These are phyloP conservation scores for Candida maris DNA, from an alignment of 805 yeast genomes.

Conservation along the genomic window DNA sequence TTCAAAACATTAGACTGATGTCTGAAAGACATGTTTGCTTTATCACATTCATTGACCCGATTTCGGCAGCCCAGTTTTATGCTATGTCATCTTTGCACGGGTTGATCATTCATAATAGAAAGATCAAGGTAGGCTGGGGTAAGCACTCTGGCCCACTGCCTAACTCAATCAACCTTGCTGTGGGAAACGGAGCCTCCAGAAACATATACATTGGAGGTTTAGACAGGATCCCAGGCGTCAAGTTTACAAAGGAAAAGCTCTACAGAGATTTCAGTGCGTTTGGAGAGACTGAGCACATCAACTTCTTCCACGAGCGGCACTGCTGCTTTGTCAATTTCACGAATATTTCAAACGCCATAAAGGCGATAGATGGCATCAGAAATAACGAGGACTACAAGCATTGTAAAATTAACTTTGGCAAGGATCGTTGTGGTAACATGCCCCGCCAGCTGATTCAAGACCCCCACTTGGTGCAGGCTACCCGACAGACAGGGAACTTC, in stretches of 20 bases:
- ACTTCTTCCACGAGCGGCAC: slow-evolving; percentile 74
- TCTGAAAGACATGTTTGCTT: slow-evolving; percentile 89
- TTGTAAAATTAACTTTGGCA: slow-evolving; percentile 86
- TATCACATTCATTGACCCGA: slow-evolving; percentile 92
- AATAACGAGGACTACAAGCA: slow-evolving; percentile 64
- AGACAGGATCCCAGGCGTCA: slow-evolving; percentile 29
- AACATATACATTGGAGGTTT: slow-evolving; percentile 79
- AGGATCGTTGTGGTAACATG: slow-evolving; percentile 91
- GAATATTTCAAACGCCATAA: slow-evolving; percentile 84
- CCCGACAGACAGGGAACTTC: background rate
- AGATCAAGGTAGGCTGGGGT: slow-evolving; percentile 96
- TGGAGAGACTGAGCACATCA: slow-evolving; percentile 95
- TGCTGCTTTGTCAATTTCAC: slow-evolving; percentile 93
- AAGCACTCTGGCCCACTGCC: slow-evolving; percentile 92
- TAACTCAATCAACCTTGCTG: slow-evolving; percentile 82
- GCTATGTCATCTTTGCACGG: slow-evolving; percentile 93
- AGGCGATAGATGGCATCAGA: slow-evolving; percentile 88
- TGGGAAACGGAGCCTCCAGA: slow-evolving; percentile 89
- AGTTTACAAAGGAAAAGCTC: slow-evolving; percentile 44
- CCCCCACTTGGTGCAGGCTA: slow-evolving; percentile 7
- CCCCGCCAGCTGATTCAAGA: slow-evolving; percentile 62
- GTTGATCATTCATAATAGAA: slow-evolving; percentile 75
- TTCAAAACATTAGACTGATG: slow-evolving; percentile 77
- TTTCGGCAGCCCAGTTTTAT: slow-evolving; percentile 95
- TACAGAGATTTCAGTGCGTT: slow-evolving; percentile 71